phyloP scores from a whole-genome alignment of 2,329 filamentous ascomycete species.

The Neofusicoccum ribis region DNA sequence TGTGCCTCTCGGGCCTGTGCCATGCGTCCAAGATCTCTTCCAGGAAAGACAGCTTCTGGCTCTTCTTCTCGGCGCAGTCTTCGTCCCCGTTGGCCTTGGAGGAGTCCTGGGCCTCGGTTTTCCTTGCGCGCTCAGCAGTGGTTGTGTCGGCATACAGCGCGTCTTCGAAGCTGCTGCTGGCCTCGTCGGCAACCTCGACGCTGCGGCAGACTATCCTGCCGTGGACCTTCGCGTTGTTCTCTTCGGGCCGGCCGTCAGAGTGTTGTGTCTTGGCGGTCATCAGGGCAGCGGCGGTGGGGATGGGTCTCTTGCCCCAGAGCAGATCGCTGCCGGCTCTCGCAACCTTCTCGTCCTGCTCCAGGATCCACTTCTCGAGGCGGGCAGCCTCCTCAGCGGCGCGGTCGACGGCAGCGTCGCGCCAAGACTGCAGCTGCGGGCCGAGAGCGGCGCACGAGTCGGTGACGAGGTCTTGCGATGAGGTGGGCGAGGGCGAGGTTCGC shows the following conservation, averaged over 20 bases:
- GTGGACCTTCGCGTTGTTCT: not conserved
- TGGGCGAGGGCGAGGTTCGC: not conserved
- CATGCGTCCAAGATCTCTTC: slow-evolving; percentile 9
- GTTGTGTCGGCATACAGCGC: slow-evolving; percentile 6
- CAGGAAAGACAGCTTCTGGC: slow-evolving; percentile 7
- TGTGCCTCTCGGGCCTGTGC: slow-evolving; percentile 4
- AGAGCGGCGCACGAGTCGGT: slow-evolving; percentile 17
- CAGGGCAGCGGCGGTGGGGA: slow-evolving; percentile 10
- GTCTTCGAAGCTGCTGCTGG: slow-evolving; percentile 5
- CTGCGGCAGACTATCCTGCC: slow-evolving; percentile 16
- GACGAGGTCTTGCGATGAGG: not conserved
- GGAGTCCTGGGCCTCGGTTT: not conserved
- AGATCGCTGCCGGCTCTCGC: slow-evolving; percentile 1
- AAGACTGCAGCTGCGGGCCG: slow-evolving; percentile 13
- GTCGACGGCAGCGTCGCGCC: slow-evolving; percentile 11
- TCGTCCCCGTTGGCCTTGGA: not conserved
- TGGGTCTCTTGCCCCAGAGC: slow-evolving; percentile 14
- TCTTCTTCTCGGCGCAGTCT: not conserved
- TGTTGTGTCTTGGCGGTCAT: not conserved
- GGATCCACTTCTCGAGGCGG: slow-evolving; percentile 7
- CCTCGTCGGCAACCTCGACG: slow-evolving; percentile 13
- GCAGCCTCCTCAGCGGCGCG: not conserved
- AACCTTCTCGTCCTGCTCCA: slow-evolving; percentile 7
- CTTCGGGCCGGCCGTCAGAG: not conserved
- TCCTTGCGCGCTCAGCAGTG: slow-evolving; percentile 1